Evolutionary conservation across 2,329 filamentous ascomycete species (phyloP), one percentile per base, ranked within the genome.

Genomic region (Onygenales sp.): DNA sequence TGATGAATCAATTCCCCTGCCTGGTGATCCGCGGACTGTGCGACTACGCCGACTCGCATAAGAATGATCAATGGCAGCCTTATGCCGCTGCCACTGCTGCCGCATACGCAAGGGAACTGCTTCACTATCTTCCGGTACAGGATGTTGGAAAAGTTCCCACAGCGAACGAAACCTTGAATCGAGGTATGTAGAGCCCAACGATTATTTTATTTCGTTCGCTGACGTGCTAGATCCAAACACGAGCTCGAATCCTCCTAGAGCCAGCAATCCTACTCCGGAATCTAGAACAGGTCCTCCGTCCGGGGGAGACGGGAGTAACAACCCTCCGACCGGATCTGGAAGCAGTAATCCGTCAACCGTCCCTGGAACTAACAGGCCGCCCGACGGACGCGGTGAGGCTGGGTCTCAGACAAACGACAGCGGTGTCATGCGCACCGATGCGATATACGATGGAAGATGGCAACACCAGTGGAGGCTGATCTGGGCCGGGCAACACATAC

Each of bases 21-120:
- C 53, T 55, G 11, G 51, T 55, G 2, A 57, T 60, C 17, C 54
- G 58, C 14, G 59, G 58, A 1, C 54, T 60, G 13, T 56, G 53
- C 43, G 55, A 61, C 31, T 60, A 60, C 33, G 45, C 58, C 3
- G 59, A 60, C 17, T 57, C 54, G 1, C 58, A 60, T 35, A 61
- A 61, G 13, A 56, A 54, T 32, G 53, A 64, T 6, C 11, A 31
- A n/a, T 65, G 63, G 62, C 60, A 65, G 33, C 38, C 27, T 0
- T 64, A 64, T 54, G 62, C 62, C 31, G 54, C 61, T 33, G 35
- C 35, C 6, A 41, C 21, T n/a, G 47, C 47, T 41, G 47, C 47
- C 10, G 32, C 11, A 7, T 50, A 50, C 14, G 38, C 47, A 41
- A 50, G 27, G 10, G 47, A 50, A 8, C 38, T 50, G 47, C 38